These are phyloP conservation scores for Botryotinia calthae DNA, from an alignment of 2,329 filamentous ascomycete genomes.

Conservation along the genomic window DNA sequence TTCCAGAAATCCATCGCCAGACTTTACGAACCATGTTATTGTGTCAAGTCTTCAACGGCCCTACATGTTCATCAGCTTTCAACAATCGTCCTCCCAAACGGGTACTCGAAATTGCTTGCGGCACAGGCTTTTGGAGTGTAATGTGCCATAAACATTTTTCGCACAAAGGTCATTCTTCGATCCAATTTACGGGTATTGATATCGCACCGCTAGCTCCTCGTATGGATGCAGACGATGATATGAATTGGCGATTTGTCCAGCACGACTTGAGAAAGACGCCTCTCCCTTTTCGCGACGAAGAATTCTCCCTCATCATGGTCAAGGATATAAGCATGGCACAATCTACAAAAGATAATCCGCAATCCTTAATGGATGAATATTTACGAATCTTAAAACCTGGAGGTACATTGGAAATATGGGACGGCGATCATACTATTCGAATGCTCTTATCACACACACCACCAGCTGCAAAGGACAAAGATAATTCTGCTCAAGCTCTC, in stretches of 20 bases:
- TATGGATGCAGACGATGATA: slow-evolving; percentile 61
- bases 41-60: slow-evolving; percentile 76
- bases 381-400: slow-evolving; percentile 74
- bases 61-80: slow-evolving; percentile 70
- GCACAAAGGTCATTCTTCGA: slow-evolving; percentile 62
- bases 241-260: slow-evolving; percentile 86
- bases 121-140: slow-evolving; percentile 85
- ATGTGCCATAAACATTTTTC: slow-evolving; percentile 80
- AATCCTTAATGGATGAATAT: slow-evolving; percentile 64
- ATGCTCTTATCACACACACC: slow-evolving; percentile 74
- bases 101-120: slow-evolving; percentile 85
- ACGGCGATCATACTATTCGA: slow-evolving; percentile 79
- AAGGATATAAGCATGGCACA: slow-evolving; percentile 74
- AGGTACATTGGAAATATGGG: slow-evolving; percentile 84
- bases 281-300: slow-evolving; percentile 73
- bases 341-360: slow-evolving; percentile 52
- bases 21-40: slow-evolving; percentile 78
- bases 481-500: slow-evolving; percentile 50
- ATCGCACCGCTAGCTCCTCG: slow-evolving; percentile 70
- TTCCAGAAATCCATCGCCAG: slow-evolving; percentile 83
- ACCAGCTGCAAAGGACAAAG: slow-evolving; percentile 42
- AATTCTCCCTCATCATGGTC: slow-evolving; percentile 85
- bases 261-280: slow-evolving; percentile 77
- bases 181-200: slow-evolving; percentile 80
- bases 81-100: slow-evolving; percentile 66